A percentile compares a stretch with the other conserved stretches of the same genome.
Evolutionary conservation across 352 stramenopile species (phyloP).

Genomic region (Pythium aphanidermatum): DNA sequence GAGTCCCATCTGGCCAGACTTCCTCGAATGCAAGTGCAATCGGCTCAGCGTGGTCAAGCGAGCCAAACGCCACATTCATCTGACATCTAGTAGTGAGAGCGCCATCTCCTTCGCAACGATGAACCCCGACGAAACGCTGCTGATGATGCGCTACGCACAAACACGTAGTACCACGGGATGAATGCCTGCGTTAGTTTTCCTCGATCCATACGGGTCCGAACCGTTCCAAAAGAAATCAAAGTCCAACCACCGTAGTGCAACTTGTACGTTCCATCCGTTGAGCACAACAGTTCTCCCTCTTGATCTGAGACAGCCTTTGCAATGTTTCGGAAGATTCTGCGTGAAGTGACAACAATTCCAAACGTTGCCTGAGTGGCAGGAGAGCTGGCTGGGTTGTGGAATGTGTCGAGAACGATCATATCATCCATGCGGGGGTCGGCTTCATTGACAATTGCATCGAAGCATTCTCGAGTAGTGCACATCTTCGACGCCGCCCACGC

Average conservation of each 20-base stretch:
- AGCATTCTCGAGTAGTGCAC: background rate
- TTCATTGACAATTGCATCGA: background rate
- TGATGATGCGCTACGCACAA: background rate
- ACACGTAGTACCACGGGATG: constrained; percentile 7
- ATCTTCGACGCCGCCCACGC: no score
- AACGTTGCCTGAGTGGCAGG: no score
- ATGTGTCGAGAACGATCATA: background rate
- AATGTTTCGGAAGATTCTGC: constrained; percentile 3
- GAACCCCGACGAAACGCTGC: background rate
- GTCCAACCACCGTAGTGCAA: constrained; percentile 5
- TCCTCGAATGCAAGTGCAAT: constrained; percentile 4
- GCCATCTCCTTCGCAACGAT: background rate
- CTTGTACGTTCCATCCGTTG: constrained; percentile 11
- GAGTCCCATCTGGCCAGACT: background rate
- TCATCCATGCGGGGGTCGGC: constrained; percentile 3
- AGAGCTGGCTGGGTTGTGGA: no score
- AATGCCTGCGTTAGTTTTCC: constrained; percentile 1
- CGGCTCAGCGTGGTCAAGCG: constrained; percentile 2
- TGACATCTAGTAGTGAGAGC: background rate
- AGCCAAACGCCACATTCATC: background rate
- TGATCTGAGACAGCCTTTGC: background rate
- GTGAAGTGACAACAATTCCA: constrained; percentile 3
- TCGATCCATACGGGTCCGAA: background rate
- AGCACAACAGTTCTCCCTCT: background rate
- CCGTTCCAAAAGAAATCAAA: background rate